Percentiles rank a stretch among this genome's conserved stretches.
Evolutionary conservation across 768 basidiomycete species (phyloP).

Genomic region (Pulveroboletus sp.): DNA sequence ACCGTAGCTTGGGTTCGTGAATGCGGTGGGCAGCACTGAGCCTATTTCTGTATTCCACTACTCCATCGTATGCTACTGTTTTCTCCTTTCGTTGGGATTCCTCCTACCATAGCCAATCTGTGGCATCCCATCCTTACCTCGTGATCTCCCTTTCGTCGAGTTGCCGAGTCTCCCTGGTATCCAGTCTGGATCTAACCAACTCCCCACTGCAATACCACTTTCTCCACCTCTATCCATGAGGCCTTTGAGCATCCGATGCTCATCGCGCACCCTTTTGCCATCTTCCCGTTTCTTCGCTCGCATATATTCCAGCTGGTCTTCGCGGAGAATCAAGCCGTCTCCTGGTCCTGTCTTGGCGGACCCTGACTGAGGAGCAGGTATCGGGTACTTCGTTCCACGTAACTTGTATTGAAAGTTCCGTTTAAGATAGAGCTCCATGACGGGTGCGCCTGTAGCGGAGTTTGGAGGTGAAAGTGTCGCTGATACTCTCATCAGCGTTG

Average conservation of each 20-base stretch:
- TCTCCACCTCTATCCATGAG: conserved; percentile 48
- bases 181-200: conserved; percentile 97
- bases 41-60: conserved; percentile 13
- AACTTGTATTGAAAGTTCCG: conserved; percentile 91
- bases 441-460: conserved; percentile 55
- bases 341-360: conserved; percentile 80
- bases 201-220: conserved; percentile 53
- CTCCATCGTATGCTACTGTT: conserved; percentile 29
- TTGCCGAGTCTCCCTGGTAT: conserved; percentile 74
- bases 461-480: conserved; percentile 75
- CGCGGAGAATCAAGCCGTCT: conserved; percentile 81
- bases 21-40: not conserved
- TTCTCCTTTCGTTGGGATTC: conserved; percentile 84
- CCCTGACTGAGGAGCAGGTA: conserved; percentile 87
- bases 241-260: conserved; percentile 58
- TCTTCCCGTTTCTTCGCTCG: conserved; percentile 77
- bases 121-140: conserved; percentile 67
- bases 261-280: conserved; percentile 70
- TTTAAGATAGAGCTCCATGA: conserved; percentile 88
- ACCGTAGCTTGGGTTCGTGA: conserved; percentile 75
- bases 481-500: conserved; percentile 84
- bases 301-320: conserved; percentile 88
- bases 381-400: conserved; percentile 88
- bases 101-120: conserved; percentile 80
- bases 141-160: conserved; percentile 60